Evolutionary conservation across 768 basidiomycete genomes (phyloP), one percentile per base, ranked within the genome.

Genomic region (Dentipellis fragilis): DNA sequence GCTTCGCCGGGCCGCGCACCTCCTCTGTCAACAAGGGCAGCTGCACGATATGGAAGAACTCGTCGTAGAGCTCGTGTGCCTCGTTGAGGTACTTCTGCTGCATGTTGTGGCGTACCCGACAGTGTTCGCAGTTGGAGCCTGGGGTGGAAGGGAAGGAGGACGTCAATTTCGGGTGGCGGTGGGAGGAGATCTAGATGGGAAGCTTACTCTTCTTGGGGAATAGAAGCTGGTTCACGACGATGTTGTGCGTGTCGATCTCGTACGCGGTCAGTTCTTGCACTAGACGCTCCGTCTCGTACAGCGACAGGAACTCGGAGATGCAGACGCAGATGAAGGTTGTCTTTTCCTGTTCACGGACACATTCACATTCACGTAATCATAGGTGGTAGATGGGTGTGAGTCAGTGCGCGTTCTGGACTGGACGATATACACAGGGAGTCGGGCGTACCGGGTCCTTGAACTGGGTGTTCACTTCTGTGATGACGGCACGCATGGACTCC

Each of bases 321-420:
- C 93, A 93, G 52, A 98, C 95, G 65, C 96, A 97, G 63, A 99
- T 88, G 65, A 99, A 99, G 16, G 93, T 97, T 10, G 96, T 99
- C 74, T 94, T 95, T 73, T 99, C 96, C 91, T 94, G 57, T 46
- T 45, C 10, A 39, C 17, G 39, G 22, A 12, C 11, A 23, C 10
- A 19, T 3, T 17, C 36, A 48, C 42, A 17, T n/a, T n/a, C n/a
- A n/a, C n/a, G n/a, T n/a, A n/a, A n/a, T n/a, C n/a, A n/a, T n/a
- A 11, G 22, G 34, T 1, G 10, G 11, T 10, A 51, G 10, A n/a
- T 8, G 35, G 9, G 36, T 8, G 29, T 2, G 14, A 12, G 29
- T 10, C 19, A 17, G 36, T 35, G 51, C 22, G 3, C 16, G 21
- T 17, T 40, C 10, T 29, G 49, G 17, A 53, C 10, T 40, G 49